Conservation (phyloP, 176 grass and related monocot genomes). For the Zoysia pacifica region DNA sequence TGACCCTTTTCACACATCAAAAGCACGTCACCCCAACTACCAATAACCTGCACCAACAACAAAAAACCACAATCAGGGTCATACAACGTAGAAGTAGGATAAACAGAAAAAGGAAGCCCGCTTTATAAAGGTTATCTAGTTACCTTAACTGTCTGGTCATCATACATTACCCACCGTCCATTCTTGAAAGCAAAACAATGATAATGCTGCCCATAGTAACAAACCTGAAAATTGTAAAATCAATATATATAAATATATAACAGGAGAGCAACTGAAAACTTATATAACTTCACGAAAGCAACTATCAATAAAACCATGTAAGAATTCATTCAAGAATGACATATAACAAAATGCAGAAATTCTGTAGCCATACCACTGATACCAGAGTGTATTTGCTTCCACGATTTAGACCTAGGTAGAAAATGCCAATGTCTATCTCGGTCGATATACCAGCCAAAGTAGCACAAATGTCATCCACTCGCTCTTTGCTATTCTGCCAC, state of each 20-base stretch:
- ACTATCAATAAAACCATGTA: constrained; percentile 16
- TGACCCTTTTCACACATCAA: constrained; percentile 90
- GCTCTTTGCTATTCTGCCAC: constrained; percentile 96
- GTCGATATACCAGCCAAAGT: constrained; percentile 85
- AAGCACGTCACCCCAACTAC: constrained; percentile 87
- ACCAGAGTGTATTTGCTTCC: constrained; percentile 84
- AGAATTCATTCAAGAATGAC: constrained; percentile 17
- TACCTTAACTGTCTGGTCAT: constrained; percentile 99
- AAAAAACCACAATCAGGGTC: not conserved
- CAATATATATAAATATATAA: no score
- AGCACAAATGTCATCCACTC: constrained; percentile 88
- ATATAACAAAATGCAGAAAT: not conserved
- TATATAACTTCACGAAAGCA: constrained; percentile 19
- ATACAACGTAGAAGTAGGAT: not conserved
- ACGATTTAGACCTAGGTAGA: constrained; percentile 82
- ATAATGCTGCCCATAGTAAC: constrained; percentile 99
- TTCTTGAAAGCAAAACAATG: constrained; percentile 97
- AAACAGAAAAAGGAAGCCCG: not conserved
- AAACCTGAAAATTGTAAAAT: constrained; percentile 63
- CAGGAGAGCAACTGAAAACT: not conserved
- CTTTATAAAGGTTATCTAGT: constrained; percentile 14
- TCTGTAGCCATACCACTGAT: constrained; percentile 75
- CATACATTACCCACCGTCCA: constrained; percentile 95
- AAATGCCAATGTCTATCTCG: constrained; percentile 79
- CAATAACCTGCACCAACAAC: constrained; percentile 64